Evolutionary conservation across 441 rosid species (phyloP).

Genomic region (Geranium incanum): DNA sequence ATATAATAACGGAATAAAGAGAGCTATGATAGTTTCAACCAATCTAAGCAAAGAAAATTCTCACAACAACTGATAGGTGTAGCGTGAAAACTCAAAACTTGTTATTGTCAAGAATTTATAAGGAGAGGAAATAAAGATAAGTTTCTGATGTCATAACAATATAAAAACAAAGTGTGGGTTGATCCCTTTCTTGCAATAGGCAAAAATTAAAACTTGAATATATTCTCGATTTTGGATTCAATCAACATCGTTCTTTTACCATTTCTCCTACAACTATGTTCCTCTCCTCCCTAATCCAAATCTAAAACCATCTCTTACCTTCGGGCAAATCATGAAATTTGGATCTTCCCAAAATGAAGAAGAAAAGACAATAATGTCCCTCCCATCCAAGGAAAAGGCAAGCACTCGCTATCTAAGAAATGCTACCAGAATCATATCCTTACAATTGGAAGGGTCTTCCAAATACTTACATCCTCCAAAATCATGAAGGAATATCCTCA

Average conservation of each 20-base stretch:
- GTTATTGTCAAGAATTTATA: background rate
- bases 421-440: slow-evolving; percentile 1
- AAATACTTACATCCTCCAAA: background rate
- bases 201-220: slow-evolving; percentile 33
- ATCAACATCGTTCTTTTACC: slow-evolving; percentile 20
- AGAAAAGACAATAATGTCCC: background rate
- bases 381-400: background rate
- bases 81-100: slow-evolving; percentile 21
- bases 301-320: slow-evolving; percentile 2
- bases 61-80: slow-evolving; percentile 17
- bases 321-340: slow-evolving; percentile 13
- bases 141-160: slow-evolving; percentile 6
- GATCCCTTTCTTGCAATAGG: slow-evolving; percentile 25
- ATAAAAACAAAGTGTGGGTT: slow-evolving; percentile 14
- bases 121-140: background rate
- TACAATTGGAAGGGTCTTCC: background rate
- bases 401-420: background rate
- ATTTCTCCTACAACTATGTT: slow-evolving; percentile 14
- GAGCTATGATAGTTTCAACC: slow-evolving; percentile 6
- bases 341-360: slow-evolving; percentile 7
- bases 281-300: slow-evolving; percentile 1
- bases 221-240: slow-evolving; percentile 35
- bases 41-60: slow-evolving; percentile 9
- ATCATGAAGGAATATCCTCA: background rate
- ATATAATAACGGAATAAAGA: background rate